Conservation (phyloP, 169 alveolate genomes). For the Cryptosporidium parvum region DNA sequence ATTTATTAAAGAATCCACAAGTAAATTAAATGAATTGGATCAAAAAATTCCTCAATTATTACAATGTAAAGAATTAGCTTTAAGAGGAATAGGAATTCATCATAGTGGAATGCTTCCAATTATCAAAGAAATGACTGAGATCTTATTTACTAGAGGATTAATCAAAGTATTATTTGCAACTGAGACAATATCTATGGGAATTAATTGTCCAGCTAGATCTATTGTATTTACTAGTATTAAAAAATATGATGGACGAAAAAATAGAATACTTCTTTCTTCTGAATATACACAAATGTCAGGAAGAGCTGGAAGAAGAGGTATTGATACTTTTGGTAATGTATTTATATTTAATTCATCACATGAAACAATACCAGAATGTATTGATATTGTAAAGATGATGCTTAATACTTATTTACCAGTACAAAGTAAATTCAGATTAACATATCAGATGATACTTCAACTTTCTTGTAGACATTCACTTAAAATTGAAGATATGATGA, state of each 20-base stretch:
- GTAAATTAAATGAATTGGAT: slow-evolving; percentile 87
- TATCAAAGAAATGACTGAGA: slow-evolving; percentile 97
- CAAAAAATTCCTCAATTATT: slow-evolving; percentile 90
- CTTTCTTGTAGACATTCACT: slow-evolving; percentile 85
- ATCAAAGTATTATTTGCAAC: slow-evolving; percentile 97
- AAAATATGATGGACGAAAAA: slow-evolving; percentile 92
- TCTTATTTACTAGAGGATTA: slow-evolving; percentile 95
- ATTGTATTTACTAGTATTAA: slow-evolving; percentile 94
- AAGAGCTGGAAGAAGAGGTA: slow-evolving; percentile 99
- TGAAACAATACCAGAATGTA: slow-evolving; percentile 89
- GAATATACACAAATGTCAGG: slow-evolving; percentile 99
- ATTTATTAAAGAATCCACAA: slow-evolving; percentile 88
- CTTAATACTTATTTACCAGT: slow-evolving; percentile 86
- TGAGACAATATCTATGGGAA: slow-evolving; percentile 99
- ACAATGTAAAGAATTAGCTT: slow-evolving; percentile 85
- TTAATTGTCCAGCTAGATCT: slow-evolving; percentile 99
- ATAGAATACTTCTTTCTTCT: slow-evolving; percentile 92
- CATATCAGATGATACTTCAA: slow-evolving; percentile 90
- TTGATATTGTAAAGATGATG: slow-evolving; percentile 89
- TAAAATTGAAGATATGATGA: slow-evolving; percentile 86
- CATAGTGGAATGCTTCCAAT: slow-evolving; percentile 99
- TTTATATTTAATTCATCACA: slow-evolving; percentile 89
- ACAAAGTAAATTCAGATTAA: slow-evolving; percentile 92
- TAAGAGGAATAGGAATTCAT: slow-evolving; percentile 98
- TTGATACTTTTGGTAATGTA: slow-evolving; percentile 95